Base-by-base conservation (phyloP, 257 asterid species). In the Prunella vulgaris region DNA sequence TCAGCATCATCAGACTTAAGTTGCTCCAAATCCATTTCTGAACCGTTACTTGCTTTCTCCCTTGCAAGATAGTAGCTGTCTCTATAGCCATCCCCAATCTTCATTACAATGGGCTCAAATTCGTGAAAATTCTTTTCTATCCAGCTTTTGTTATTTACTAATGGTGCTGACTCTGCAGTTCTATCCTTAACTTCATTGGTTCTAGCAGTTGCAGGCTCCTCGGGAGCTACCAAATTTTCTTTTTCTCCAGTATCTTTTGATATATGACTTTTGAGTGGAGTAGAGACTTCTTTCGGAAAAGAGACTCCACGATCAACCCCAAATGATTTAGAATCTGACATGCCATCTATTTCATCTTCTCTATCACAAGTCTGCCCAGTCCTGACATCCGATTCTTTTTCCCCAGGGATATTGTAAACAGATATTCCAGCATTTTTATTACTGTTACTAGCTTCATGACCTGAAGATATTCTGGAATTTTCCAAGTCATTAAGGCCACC, bases 101-200 rank as follows among this genome's bases (percentile, higher is more conserved):
- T 87, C 74, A 84, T 80, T 30, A 87, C 74, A 30, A 91, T 72
- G 56, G 97, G 97, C 74, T 87, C 99, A 73, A 94, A 74, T 81
- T 87, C 95, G 67, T 82, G 88, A 80, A 83, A 90, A 72, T 93
- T 90, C 81, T 88, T 85, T 66, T 87, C 95, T 52, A 89, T 64
- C 99, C 99, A 93, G 74, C 78, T 91, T 60, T 77, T 90, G 37
- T 77, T 78, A 48, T 66, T 79, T 46, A 40, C 82, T 15, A 83
- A 63, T 20, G 77, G 65, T 30, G 80, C 76, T 61, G 57, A 54
- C 63, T 78, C 90, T 37, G 58, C 69, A 35, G 69, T 75, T 69
- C 59, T 46, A 57, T 62, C 80, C 64, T 66, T 77, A 28, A 28
- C 74, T 60, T 83, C 81, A 66, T 73, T 35, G 69, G 48, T 56